These are phyloP conservation scores for Morella rubra DNA, from an alignment of 306 rosid species.

Conservation along the genomic window DNA sequence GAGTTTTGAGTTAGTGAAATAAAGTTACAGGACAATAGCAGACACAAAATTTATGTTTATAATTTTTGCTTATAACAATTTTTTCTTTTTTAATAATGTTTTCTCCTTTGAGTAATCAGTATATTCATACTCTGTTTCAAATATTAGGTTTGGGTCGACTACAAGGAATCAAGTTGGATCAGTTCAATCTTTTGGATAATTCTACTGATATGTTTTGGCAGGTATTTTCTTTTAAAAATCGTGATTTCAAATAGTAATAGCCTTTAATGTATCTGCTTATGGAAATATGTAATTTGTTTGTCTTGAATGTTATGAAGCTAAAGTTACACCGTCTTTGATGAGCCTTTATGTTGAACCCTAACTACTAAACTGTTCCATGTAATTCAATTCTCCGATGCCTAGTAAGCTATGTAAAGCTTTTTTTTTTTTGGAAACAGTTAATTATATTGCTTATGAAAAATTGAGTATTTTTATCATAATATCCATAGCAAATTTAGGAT, in stretches of 20 bases:
- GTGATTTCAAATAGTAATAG: slow-evolving; percentile 17
- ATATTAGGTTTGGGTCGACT: slow-evolving; percentile 81
- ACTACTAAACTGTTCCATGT: background rate
- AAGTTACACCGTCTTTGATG: slow-evolving; percentile 6
- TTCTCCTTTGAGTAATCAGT: slow-evolving; percentile 20
- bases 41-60: background rate
- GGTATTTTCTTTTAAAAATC: slow-evolving; percentile 45
- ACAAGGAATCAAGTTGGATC: slow-evolving; percentile 72
- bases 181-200: slow-evolving; percentile 60
- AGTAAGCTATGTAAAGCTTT: background rate
- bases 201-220: slow-evolving; percentile 69
- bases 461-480: background rate
- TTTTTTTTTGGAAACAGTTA: too few relatives aligned
- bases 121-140: slow-evolving; percentile 13
- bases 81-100: slow-evolving; percentile 6
- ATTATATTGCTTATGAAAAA: too few relatives aligned
- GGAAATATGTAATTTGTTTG: slow-evolving; percentile 11
- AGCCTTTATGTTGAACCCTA: background rate
- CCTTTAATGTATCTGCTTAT: slow-evolving; percentile 5
- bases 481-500: background rate
- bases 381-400: background rate
- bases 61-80: background rate
- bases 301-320: slow-evolving; percentile 5
- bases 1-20: background rate
- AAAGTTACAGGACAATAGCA: background rate